Base-by-base conservation (phyloP, 2,329 filamentous ascomycete species). In the Lomentospora prolificans region DNA sequence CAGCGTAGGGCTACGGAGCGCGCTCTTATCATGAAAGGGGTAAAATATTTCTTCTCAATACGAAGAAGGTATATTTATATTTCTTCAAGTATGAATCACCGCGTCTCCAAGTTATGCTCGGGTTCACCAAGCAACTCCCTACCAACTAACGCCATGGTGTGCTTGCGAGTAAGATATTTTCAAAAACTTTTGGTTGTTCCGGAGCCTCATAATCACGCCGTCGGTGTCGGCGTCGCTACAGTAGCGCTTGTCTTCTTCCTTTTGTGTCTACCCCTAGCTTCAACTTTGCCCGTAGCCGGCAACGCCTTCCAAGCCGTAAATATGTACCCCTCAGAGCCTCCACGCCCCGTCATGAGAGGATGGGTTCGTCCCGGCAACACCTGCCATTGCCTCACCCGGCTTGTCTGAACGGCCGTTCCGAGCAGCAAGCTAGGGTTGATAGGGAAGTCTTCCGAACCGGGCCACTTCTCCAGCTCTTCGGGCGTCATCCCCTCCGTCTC, bases 331-430 rank as follows among this genome's bases (percentile, higher is more conserved):
- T 97, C 92, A 0, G 90, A 84, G 0, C 92, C 92, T 19, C 94
- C 94, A 41, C 81, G 80, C 36, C 84, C 84, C 58, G 89, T 96
- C 94, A 99, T 99, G 56, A 95, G 70, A 5, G 94, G 94, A 72
- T 99, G 94, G 54, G 94, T 97, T 55, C 94, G 76, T 0, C 90
- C 89, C 0, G 94, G 94, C 50, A 99, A 70, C 2, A 96, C 91
- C 73, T 99, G 94, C 89, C 90, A 97, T 55, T 82, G 77, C 59
- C 87, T 79, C 4, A 87, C 85, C 12, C 89, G 78, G 51, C 86
- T 88, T 2, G 85, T 94, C 72, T 97, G 91, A 55, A 99, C 76
- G 10, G 79, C 82, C 1, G 89, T 84, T 0, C 86, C 89, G 0
- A 97, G 78, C 3, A 99, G 69, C 53, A 96, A 71, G 2, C 89